A percentile compares a stretch with the other conserved stretches of the same genome.
These are phyloP conservation scores for Xerocomus amazonicus DNA, from an alignment of 1,284 basidiomycete species.

Conservation along the genomic window DNA sequence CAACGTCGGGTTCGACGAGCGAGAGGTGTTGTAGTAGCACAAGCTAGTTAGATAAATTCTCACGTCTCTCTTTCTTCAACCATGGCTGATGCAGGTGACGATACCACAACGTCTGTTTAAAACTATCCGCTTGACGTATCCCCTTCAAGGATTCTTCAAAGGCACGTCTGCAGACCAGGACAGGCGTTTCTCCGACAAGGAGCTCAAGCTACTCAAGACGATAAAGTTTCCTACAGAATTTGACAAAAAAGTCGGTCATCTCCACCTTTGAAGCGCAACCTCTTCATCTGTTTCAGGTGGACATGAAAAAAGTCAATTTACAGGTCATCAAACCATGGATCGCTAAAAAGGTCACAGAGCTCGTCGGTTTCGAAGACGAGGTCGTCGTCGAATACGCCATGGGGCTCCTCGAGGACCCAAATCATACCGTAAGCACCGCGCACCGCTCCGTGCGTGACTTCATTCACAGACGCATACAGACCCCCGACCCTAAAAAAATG, in stretches of 20 bases:
- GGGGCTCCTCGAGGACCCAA: constrained; percentile 85
- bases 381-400: constrained; percentile 95
- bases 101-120: neutral
- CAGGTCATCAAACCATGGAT: constrained; percentile 92
- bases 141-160: constrained; percentile 73
- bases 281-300: constrained; percentile 49
- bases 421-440: constrained; percentile 62
- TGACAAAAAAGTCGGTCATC: constrained; percentile 68
- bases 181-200: constrained; percentile 93
- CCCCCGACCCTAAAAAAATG: constrained; percentile 91
- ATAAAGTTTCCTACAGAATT: constrained; percentile 92
- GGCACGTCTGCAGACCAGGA: constrained; percentile 83
- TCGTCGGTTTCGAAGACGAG: constrained; percentile 95
- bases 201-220: constrained; percentile 79
- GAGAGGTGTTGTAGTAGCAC: constrained; percentile 25
- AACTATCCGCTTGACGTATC: neutral
- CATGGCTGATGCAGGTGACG: constrained; percentile 57
- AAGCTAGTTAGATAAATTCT: constrained; percentile 10
- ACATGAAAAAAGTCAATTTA: constrained; percentile 92
- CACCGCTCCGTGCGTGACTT: neutral
- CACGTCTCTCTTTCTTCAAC: constrained; percentile 19
- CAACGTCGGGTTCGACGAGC: constrained; percentile 32
- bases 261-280: neutral
- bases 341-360: constrained; percentile 83
- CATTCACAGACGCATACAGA: constrained; percentile 41